Evolutionary conservation across 371 early-diverging fungal genomes (phyloP), one percentile per base, ranked within the genome.

Genomic region (Saksenaea vasiformis): DNA sequence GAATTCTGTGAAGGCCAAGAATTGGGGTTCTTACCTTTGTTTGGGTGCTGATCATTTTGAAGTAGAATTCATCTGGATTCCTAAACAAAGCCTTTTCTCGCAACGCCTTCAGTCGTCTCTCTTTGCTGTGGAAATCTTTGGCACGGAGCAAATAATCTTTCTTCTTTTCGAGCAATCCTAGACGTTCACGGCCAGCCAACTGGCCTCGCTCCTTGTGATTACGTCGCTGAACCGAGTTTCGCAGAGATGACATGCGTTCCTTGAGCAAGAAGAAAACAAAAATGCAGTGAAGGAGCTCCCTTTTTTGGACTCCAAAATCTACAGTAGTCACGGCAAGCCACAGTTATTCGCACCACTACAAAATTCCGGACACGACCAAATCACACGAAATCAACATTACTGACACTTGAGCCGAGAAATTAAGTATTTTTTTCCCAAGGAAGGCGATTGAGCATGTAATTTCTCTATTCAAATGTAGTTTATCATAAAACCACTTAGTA

Each of bases 31-130:
- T 51, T 78, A 80, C 85, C 74, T 89, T 90, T 38, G 94, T 92
- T 63, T 88, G 85, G 24, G 88, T 67, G 61, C 90, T 91, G 77
- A 96, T 86, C 98, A 98, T 98, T 73, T 90, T 93, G 74, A 93
- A 95, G 84, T 98, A 97, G 75, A 98, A 98, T 83, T 98, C 98
- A 79, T 98, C 98, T 7, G 94, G 95, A 84, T 98, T 98, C 64
- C 91, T 81, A 62, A 87, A 82, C 34, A 87, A 74, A 3, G 98
- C 98, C 74, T 94, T 95, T 67, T 92, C 89, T 47, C 87, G 80
- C 76, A 98, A 82, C 19, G 88, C 85, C 77, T 90, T 91, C 59
- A 98, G 80, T 43, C 87, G 82, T 39, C 89, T 84, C 77, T 96
- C 88, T 74, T 98, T 97, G 37, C 72, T 73, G 74, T 94, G 91